Evolutionary conservation across 2,329 filamentous ascomycete genomes (phyloP).

Genomic region (Fusarium sp.): DNA sequence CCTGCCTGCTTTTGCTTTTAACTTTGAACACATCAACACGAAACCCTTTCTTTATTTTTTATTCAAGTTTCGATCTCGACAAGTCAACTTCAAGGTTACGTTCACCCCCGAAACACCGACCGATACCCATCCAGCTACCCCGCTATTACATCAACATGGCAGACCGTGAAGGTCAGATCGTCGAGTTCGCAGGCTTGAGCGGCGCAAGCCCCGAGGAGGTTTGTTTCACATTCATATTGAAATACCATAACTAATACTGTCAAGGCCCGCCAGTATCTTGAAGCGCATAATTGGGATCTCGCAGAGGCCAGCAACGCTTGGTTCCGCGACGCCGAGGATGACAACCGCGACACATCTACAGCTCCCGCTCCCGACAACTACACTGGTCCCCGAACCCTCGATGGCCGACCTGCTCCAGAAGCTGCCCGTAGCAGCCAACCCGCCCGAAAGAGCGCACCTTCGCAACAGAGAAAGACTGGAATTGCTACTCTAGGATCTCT

Average conservation of each 20-base stretch:
- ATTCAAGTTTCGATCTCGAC: not conserved
- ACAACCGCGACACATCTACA: constrained; percentile 60
- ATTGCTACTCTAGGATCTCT: constrained; percentile 71
- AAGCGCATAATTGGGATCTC: constrained; percentile 74
- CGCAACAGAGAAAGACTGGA: constrained; percentile 67
- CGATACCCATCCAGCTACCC: constrained; percentile 27
- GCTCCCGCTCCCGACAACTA: constrained; percentile 59
- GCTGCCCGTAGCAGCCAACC: constrained; percentile 47
- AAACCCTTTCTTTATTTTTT: not conserved
- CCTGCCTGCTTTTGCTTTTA: constrained; percentile 36
- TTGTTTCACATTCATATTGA: not conserved
- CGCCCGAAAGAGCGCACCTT: constrained; percentile 51
- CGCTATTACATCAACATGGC: constrained; percentile 48
- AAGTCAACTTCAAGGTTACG: not conserved
- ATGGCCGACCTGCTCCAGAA: constrained; percentile 69
- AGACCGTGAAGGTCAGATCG: constrained; percentile 47
- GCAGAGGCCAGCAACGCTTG: constrained; percentile 71
- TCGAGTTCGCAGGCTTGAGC: constrained; percentile 47
- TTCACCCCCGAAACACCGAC: not conserved
- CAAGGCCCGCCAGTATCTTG: constrained; percentile 76
- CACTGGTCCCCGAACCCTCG: constrained; percentile 71
- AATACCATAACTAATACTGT: not conserved
- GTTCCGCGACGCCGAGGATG: constrained; percentile 64
- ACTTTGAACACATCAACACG: constrained; percentile 5
- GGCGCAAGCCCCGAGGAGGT: constrained; percentile 48